Conservation (phyloP, 140 eudicot species). For the Oenanthe javanica region DNA sequence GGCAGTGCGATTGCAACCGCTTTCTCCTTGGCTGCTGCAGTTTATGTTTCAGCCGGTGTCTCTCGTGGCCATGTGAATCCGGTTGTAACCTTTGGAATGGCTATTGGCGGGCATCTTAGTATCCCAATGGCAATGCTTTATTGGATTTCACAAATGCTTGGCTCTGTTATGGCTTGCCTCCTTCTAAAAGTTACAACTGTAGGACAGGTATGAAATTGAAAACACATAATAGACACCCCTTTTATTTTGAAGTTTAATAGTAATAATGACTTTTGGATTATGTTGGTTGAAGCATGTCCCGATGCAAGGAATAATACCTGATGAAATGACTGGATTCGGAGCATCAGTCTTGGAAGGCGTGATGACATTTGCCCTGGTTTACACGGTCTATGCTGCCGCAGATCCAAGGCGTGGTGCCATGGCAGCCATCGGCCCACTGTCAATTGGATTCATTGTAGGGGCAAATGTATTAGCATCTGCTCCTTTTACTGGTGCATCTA, state of each 20-base stretch:
- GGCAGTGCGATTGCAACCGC: slow-evolving; percentile 69
- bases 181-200: slow-evolving; percentile 48
- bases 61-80: slow-evolving; percentile 98
- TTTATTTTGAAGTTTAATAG: background rate
- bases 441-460: slow-evolving; percentile 63
- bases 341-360: slow-evolving; percentile 76
- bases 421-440: slow-evolving; percentile 61
- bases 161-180: slow-evolving; percentile 65
- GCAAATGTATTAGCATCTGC: slow-evolving; percentile 84
- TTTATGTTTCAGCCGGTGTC: slow-evolving; percentile 47
- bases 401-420: slow-evolving; percentile 64
- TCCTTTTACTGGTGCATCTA: slow-evolving; percentile 89
- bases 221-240: background rate
- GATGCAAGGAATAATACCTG: slow-evolving; percentile 41
- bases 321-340: slow-evolving; percentile 90
- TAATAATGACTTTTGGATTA: background rate
- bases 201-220: slow-evolving; percentile 33
- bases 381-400: slow-evolving; percentile 57
- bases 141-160: slow-evolving; percentile 74
- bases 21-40: slow-evolving; percentile 58
- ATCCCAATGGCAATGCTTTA: slow-evolving; percentile 63
- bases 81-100: slow-evolving; percentile 93
- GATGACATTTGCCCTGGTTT: slow-evolving; percentile 79
- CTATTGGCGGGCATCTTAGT: slow-evolving; percentile 74
- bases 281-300: slow-evolving; percentile 29